phyloP scores from a whole-genome alignment of 2,329 filamentous ascomycete genomes.

The Clonostachys rosea region DNA sequence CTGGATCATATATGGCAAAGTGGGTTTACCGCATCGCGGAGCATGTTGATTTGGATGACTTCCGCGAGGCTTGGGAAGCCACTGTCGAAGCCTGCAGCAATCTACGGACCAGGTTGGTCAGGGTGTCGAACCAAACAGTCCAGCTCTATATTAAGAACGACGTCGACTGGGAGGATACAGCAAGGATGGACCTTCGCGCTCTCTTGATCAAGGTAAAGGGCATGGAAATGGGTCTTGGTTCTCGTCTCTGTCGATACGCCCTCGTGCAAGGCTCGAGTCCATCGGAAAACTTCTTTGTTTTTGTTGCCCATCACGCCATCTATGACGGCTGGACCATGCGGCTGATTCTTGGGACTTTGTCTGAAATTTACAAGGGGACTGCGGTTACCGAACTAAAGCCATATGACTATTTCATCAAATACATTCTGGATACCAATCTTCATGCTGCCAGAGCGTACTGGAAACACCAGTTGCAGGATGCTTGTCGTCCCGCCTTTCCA shows the following conservation, averaged over 20 bases:
- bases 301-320: conserved; percentile 4
- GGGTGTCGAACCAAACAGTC: not conserved
- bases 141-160: not conserved
- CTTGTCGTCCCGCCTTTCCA: not conserved
- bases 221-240: conserved; percentile 4
- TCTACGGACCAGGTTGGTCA: conserved; percentile 5
- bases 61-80: conserved; percentile 19
- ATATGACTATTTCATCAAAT: conserved; percentile 35
- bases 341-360: conserved; percentile 1
- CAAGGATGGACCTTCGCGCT: not conserved
- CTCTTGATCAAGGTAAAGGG: not conserved
- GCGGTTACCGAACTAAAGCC: conserved; percentile 2
- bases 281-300: not conserved
- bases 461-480: conserved; percentile 4
- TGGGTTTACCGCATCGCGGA: conserved; percentile 10
- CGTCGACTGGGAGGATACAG: not conserved
- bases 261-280: not conserved
- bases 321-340: conserved; percentile 1
- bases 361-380: not conserved
- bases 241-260: conserved; percentile 6
- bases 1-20: not conserved
- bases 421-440: conserved; percentile 24
- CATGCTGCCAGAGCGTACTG: conserved; percentile 4
- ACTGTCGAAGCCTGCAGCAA: conserved; percentile 3
- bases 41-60: conserved; percentile 10